phyloP scores from a whole-genome alignment of 1,284 basidiomycete species.

The Porogramme epimiltina region DNA sequence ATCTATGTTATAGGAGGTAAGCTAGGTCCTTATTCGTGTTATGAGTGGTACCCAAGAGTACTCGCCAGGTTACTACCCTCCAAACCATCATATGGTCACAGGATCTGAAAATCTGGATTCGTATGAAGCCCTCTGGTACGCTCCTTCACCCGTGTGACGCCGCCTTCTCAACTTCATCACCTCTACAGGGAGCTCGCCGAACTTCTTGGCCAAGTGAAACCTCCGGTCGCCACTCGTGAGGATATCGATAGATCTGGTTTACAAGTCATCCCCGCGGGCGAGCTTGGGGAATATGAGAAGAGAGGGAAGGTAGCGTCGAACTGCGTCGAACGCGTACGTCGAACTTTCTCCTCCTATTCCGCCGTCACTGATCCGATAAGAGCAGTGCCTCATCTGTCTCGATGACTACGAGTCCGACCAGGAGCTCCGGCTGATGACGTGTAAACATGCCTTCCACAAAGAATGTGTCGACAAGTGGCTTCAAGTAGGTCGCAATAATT shows the following conservation, averaged over 20 bases:
- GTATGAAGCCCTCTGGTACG: conserved; percentile 75
- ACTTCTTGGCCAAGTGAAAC: conserved; percentile 75
- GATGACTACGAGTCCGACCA: conserved; percentile 79
- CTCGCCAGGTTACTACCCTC: conserved; percentile 77
- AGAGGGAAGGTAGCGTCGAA: conserved; percentile 70
- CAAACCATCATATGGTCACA: conserved; percentile 81
- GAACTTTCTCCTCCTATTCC: not conserved
- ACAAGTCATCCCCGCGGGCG: conserved; percentile 62
- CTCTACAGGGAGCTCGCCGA: conserved; percentile 70
- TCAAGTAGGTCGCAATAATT: conserved; percentile 83
- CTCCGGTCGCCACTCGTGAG: conserved; percentile 76
- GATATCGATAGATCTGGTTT: conserved; percentile 84
- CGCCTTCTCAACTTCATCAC: not conserved
- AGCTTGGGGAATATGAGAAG: conserved; percentile 55
- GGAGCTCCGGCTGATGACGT: conserved; percentile 76
- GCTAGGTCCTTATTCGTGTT: conserved; percentile 19
- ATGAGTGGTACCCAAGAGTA: not conserved
- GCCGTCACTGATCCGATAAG: conserved; percentile 4
- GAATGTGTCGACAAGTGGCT: conserved; percentile 89
- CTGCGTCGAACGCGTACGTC: conserved; percentile 73
- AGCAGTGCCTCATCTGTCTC: conserved; percentile 78
- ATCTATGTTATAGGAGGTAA: conserved; percentile 81
- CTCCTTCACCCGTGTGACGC: conserved; percentile 27
- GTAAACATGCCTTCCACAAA: conserved; percentile 86
- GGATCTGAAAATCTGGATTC: conserved; percentile 76